phyloP scores from a whole-genome alignment of 225 moss, liverwort and hornwort genomes.

The Sphagnum contortum region DNA sequence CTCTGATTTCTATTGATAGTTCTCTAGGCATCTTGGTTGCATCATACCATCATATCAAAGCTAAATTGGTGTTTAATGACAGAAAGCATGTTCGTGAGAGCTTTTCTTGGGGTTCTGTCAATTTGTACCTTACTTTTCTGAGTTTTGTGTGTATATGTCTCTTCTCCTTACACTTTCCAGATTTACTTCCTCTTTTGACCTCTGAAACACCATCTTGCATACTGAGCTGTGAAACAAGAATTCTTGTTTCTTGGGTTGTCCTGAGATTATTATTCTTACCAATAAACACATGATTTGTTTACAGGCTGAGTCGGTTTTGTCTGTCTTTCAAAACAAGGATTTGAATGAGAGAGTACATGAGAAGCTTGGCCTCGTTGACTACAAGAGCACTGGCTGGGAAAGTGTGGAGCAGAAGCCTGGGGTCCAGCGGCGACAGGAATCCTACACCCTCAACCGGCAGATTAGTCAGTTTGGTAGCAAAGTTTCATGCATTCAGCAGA shows the following conservation, averaged over 20 bases:
- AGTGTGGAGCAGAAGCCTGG: conserved; percentile 43
- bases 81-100: not conserved
- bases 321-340: conserved; percentile 12
- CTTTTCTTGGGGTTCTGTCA: not conserved
- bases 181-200: no score
- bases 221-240: no score
- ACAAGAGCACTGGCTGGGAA: conserved; percentile 56
- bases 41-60: no score
- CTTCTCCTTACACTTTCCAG: no score
- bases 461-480: conserved; percentile 64
- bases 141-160: no score
- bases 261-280: no score
- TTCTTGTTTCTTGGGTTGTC: no score
- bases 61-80: no score
- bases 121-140: no score
- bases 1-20: conserved; percentile 14
- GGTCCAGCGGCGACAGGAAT: conserved; percentile 41
- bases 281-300: not conserved
- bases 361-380: conserved; percentile 44
- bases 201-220: no score
- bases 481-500: conserved; percentile 61
- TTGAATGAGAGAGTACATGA: conserved; percentile 45
- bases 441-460: conserved; percentile 40
- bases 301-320: conserved; percentile 27
- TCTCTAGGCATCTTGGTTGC: conserved; percentile 8